These are phyloP conservation scores for Sclerotinia glacialis DNA, from an alignment of 2,329 filamentous ascomycete genomes.

Conservation along the genomic window DNA sequence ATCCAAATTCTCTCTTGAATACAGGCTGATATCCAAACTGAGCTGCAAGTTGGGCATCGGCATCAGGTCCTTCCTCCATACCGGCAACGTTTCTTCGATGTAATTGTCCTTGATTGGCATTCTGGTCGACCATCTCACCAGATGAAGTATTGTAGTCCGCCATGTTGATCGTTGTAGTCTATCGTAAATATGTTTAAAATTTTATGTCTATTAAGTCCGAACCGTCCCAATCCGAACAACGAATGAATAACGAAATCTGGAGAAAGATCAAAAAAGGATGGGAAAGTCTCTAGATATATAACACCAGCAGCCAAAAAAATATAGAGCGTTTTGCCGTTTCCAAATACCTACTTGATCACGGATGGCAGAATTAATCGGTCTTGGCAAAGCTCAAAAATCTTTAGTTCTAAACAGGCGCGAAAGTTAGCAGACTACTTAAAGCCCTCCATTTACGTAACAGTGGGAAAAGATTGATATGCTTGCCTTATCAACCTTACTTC, in stretches of 20 bases:
- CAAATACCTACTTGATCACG: conserved; percentile 5
- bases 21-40: conserved; percentile 44
- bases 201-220: not conserved
- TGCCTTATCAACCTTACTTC: not conserved
- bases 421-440: not conserved
- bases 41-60: conserved; percentile 38
- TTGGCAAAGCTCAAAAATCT: conserved; percentile 13
- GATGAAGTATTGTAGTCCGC: conserved; percentile 12
- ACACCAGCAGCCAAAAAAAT: not conserved
- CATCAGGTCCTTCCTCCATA: conserved; percentile 32
- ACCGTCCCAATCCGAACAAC: conserved; percentile 3
- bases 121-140: not conserved
- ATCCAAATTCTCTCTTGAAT: conserved; percentile 58
- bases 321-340: conserved; percentile 6
- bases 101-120: conserved; percentile 3
- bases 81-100: conserved; percentile 12
- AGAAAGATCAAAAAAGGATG: not conserved
- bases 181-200: not conserved
- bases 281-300: conserved; percentile 7
- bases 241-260: conserved; percentile 4
- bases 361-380: conserved; percentile 1
- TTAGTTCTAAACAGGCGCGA: conserved; percentile 14
- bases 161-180: conserved; percentile 14
- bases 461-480: not conserved
- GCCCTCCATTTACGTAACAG: conserved; percentile 17